Percentiles rank a stretch among this genome's conserved stretches.
phyloP scores from a whole-genome alignment of 352 stramenopile species.

The Plasmopara muralis region DNA sequence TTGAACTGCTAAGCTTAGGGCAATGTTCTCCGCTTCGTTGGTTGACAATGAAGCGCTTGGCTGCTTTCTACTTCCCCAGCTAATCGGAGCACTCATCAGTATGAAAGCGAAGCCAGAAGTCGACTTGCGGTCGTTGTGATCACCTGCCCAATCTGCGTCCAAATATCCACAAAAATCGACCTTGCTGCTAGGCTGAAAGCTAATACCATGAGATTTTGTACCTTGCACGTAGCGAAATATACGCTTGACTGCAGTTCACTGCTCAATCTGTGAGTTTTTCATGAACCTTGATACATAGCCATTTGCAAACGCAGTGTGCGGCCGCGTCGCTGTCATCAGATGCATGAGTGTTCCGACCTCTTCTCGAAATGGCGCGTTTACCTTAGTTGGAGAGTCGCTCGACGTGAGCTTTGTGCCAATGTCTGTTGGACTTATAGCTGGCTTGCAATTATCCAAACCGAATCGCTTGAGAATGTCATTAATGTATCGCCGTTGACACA shows the following conservation, averaged over 20 bases:
- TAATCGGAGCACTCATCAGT: too few relatives aligned
- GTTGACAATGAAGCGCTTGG: too few relatives aligned
- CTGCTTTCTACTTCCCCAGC: too few relatives aligned
- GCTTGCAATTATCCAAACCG: constrained; percentile 17
- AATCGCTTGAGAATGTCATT: constrained; percentile 24
- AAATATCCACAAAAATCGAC: not conserved
- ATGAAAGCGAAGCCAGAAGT: constrained; percentile 1
- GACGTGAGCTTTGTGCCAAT: constrained; percentile 1
- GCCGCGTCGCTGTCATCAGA: constrained; percentile 14
- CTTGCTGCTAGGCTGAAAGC: not conserved
- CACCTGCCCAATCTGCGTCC: not conserved
- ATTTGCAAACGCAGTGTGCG: constrained; percentile 13
- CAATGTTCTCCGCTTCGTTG: too few relatives aligned
- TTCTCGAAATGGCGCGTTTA: constrained; percentile 8
- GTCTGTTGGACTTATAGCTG: constrained; percentile 6
- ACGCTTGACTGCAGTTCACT: constrained; percentile 7
- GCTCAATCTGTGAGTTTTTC: constrained; percentile 14
- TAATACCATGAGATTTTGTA: constrained; percentile 11
- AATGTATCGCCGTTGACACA: too few relatives aligned
- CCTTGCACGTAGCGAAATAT: constrained; percentile 11
- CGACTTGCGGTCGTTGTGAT: constrained; percentile 1
- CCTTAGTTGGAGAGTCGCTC: constrained; percentile 6
- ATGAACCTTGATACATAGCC: constrained; percentile 19
- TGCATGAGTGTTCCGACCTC: constrained; percentile 9
- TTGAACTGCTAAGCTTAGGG: too few relatives aligned